Conservation (phyloP, 345 rosid genomes). For the Litchi chinensis region DNA sequence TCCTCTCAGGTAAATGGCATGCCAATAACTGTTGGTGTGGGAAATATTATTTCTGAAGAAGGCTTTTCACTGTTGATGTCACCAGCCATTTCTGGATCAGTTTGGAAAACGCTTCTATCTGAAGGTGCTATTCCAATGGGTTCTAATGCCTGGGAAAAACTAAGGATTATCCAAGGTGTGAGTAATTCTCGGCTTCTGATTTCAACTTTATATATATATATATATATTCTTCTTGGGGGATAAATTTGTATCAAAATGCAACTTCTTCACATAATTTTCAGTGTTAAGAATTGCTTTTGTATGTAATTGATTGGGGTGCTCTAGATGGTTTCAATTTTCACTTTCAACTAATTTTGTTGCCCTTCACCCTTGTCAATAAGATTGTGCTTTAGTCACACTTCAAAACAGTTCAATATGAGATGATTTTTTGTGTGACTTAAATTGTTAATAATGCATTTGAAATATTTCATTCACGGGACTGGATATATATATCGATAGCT, state of each 20-base stretch:
- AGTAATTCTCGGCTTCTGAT: background rate
- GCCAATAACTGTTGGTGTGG: conserved; percentile 84
- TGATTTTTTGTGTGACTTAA: background rate
- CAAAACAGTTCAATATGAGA: too few relatives aligned
- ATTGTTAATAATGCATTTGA: too few relatives aligned
- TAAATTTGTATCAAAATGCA: background rate
- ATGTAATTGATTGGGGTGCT: background rate
- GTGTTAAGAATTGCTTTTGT: background rate
- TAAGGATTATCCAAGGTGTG: conserved; percentile 84
- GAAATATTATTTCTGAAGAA: conserved; percentile 64
- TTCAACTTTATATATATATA: too few relatives aligned
- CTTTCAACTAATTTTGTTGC: background rate
- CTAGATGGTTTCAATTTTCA: background rate
- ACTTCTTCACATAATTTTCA: background rate
- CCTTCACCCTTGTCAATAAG: background rate
- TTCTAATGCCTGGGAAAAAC: conserved; percentile 86
- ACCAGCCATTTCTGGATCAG: conserved; percentile 66
- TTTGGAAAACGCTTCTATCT: conserved; percentile 78
- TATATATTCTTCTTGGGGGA: background rate
- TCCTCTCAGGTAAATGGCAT: conserved; percentile 64
- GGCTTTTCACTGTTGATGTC: conserved; percentile 81
- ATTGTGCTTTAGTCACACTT: background rate
- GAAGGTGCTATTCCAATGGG: conserved; percentile 89
- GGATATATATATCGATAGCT: background rate
- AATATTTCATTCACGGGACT: background rate